These are phyloP conservation scores for Daedaleopsis nitida DNA, from an alignment of 768 basidiomycete species.

Conservation along the genomic window DNA sequence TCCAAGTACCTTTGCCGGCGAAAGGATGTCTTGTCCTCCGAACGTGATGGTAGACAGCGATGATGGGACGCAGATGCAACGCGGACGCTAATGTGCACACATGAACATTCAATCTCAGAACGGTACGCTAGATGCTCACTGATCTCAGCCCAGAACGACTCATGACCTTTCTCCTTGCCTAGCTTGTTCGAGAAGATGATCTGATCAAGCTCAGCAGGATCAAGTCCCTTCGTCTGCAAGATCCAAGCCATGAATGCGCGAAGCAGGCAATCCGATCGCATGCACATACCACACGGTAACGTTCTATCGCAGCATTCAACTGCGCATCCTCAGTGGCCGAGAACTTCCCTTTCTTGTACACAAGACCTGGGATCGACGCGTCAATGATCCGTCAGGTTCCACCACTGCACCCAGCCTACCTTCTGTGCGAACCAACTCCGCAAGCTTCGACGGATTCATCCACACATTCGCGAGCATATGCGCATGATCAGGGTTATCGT, in stretches of 20 bases:
- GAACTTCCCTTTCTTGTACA: constrained; percentile 88
- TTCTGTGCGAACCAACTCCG: constrained; percentile 67
- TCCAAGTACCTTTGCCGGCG: constrained; percentile 73
- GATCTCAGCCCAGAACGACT: constrained; percentile 81
- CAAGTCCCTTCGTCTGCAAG: constrained; percentile 51
- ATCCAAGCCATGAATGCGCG: background rate
- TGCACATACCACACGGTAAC: constrained; percentile 55
- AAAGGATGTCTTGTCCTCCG: constrained; percentile 70
- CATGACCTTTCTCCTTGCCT: constrained; percentile 57
- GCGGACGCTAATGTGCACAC: constrained; percentile 53
- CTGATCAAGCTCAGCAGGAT: constrained; percentile 55
- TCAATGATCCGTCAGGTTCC: constrained; percentile 1
- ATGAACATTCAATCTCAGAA: background rate
- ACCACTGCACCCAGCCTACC: constrained; percentile 42
- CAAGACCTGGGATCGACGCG: constrained; percentile 53
- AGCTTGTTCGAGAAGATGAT: constrained; percentile 70
- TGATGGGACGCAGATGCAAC: constrained; percentile 75
- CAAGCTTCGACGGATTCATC: constrained; percentile 69
- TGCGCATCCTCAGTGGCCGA: constrained; percentile 76
- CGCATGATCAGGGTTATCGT: constrained; percentile 57
- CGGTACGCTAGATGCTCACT: constrained; percentile 46
- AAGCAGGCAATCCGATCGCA: background rate
- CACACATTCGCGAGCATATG: constrained; percentile 77
- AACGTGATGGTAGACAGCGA: constrained; percentile 83
- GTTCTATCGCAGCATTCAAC: constrained; percentile 62